Evolutionary conservation across 75 land plant genomes (phyloP).

Genomic region (Ceratopteris richardii): DNA sequence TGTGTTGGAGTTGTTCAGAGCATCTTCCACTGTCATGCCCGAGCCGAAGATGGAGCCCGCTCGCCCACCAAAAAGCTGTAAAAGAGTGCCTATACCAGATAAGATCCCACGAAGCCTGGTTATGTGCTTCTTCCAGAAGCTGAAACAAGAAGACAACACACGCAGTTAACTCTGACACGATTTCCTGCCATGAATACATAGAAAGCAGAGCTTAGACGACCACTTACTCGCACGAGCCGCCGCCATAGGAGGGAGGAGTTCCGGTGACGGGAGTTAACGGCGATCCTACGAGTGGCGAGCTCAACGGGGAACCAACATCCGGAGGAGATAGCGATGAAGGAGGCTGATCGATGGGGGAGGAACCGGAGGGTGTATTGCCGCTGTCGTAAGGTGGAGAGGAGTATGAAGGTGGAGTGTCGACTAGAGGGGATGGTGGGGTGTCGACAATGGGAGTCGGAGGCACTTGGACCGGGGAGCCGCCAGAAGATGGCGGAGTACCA

Average conservation of each 20-base stretch:
- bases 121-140: conserved; percentile 45
- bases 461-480: too few species aligned
- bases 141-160: conserved; percentile 9
- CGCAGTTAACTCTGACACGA: not conserved
- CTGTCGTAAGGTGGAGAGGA: too few species aligned
- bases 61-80: conserved; percentile 20
- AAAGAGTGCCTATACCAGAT: conserved; percentile 35
- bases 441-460: too few species aligned
- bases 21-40: conserved; percentile 26
- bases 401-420: too few species aligned
- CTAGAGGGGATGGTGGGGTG: too few species aligned
- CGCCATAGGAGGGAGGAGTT: too few species aligned
- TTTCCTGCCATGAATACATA: not conserved
- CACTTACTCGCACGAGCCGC: conserved; percentile 2
- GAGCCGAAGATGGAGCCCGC: conserved; percentile 14
- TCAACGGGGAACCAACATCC: too few species aligned
- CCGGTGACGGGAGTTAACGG: too few species aligned
- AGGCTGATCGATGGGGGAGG: too few species aligned
- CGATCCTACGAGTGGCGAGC: too few species aligned
- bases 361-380: too few species aligned
- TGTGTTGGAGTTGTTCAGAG: conserved; percentile 33
- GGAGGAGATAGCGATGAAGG: not conserved
- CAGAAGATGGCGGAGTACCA: too few species aligned
- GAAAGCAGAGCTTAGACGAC: not conserved
- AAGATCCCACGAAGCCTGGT: conserved; percentile 25